phyloP scores from a whole-genome alignment of 1,284 basidiomycete genomes.

The Fomitopsis betulina region DNA sequence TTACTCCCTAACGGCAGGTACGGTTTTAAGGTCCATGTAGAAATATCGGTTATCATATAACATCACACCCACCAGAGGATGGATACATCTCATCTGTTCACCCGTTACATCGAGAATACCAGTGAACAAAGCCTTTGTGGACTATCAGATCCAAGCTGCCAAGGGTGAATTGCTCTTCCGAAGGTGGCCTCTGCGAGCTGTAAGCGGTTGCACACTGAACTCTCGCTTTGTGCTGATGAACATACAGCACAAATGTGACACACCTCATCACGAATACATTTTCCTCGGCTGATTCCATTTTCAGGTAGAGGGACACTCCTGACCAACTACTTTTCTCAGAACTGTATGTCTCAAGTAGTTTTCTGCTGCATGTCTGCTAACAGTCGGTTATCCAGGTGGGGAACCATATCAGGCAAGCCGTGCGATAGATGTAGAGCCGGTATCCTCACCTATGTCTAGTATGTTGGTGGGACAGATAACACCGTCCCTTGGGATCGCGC shows the following conservation, averaged over 20 bases:
- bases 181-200: conserved; percentile 62
- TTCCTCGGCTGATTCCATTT: not conserved
- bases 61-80: conserved; percentile 58
- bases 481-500: conserved; percentile 61
- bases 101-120: conserved; percentile 29
- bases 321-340: conserved; percentile 81
- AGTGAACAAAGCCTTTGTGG: conserved; percentile 51
- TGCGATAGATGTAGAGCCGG: not conserved
- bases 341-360: conserved; percentile 43
- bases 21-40: not conserved
- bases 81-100: conserved; percentile 55
- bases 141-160: conserved; percentile 62
- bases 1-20: conserved; percentile 47
- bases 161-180: conserved; percentile 53
- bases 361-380: not conserved
- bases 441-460: conserved; percentile 36
- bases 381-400: conserved; percentile 44
- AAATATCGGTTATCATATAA: not conserved
- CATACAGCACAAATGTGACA: conserved; percentile 57
- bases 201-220: conserved; percentile 27
- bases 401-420: conserved; percentile 60
- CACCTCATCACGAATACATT: not conserved
- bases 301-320: conserved; percentile 63
- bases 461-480: conserved; percentile 67
- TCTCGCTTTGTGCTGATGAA: not conserved